phyloP scores from a whole-genome alignment of 176 grass and related monocot species.

The Rhynchospora tenuis region DNA sequence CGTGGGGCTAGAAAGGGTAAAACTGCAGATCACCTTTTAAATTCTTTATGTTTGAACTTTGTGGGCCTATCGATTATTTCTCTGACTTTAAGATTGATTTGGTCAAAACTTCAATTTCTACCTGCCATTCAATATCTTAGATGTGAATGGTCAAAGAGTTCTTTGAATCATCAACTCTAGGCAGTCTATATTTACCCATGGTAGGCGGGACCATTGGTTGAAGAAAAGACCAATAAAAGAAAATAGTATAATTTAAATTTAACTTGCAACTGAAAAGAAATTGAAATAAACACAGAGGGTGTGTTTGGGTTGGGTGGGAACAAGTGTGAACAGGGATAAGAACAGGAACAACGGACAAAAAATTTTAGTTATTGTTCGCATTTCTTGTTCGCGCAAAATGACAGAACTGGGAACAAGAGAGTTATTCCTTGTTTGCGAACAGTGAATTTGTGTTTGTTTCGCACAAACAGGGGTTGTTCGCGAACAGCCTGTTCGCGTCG shows the following conservation, averaged over 20 bases:
- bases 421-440: no score
- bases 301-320: no score
- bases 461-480: no score
- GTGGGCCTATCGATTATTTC: not conserved
- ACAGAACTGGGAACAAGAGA: no score
- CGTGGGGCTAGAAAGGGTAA: constrained; percentile 64
- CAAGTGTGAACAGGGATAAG: no score
- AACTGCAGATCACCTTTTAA: not conserved
- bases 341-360: no score
- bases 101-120: constrained; percentile 19
- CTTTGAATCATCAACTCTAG: not conserved
- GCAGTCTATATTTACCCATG: not conserved
- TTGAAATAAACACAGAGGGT: not conserved
- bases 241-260: not conserved
- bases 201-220: not conserved
- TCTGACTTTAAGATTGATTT: constrained; percentile 25
- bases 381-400: no score
- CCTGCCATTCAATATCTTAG: not conserved
- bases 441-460: no score
- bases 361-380: no score
- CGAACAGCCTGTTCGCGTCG: no score
- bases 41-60: constrained; percentile 4
- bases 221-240: not conserved
- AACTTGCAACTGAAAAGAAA: not conserved
- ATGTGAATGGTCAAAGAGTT: not conserved